Base-by-base conservation (phyloP, 2,329 filamentous ascomycete genomes). In the Polytolypa hystricis region DNA sequence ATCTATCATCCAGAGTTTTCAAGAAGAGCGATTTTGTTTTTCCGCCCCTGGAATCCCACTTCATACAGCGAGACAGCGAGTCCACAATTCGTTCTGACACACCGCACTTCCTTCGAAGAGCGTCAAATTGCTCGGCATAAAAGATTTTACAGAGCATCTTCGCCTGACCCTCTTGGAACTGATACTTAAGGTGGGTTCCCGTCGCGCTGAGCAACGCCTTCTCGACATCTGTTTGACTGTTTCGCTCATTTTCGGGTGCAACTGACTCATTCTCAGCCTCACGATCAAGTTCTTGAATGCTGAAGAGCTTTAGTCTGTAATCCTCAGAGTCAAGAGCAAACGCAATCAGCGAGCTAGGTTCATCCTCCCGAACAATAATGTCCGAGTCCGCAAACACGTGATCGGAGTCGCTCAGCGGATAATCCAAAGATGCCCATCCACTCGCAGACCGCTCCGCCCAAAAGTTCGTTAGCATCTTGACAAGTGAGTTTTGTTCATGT, bases 131-230 rank as follows among this genome's bases (percentile, higher is more conserved):
- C 57, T 96, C 91, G 0, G 91, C 91, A 52, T 93, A 98, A 60
- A 98, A 96, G 31, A 98, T 91, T 61, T 98, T 98, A 67, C 93
- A 96, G 33, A 89, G 81, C 74, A 95, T 93, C 51, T 82, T 84
- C 3, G 93, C 89, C n/a, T 83, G 79, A 0, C 89, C 86, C 55
- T 95, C 87, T 18, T 81, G 80, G 61, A 96, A 98, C 42, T 93
- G 85, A 55, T 95, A 98, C 54, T 93, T 93, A 47, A 95, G 77
- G 58, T 98, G 91, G 1, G 85, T 94, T 25, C 89, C 87, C 1
- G 84, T 93, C 19, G 80, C 74, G 44, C 85, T 77, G 20, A 94
- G 69, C 17, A 98, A 68, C 25, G 85, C 91, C 45, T 82, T 80
- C 58, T 98, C 87, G 7, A 96, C 74, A 34, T 83, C 83, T 2